These are phyloP conservation scores for Tricholomella constricta DNA, from an alignment of 768 basidiomycete genomes.

Conservation along the genomic window DNA sequence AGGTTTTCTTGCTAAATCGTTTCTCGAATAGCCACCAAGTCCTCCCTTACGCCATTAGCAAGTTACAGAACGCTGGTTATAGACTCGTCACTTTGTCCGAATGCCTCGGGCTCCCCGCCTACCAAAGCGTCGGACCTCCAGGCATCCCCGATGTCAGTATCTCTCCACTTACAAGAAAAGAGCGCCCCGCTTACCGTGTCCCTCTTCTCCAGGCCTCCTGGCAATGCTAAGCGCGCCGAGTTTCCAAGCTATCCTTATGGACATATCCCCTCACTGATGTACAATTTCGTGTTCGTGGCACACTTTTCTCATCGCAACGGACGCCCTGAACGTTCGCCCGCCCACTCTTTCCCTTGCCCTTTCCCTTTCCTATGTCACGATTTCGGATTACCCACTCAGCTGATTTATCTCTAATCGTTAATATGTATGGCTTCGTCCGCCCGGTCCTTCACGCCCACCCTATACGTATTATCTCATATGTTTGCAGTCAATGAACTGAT, in stretches of 20 bases:
- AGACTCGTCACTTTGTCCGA: constrained; percentile 43
- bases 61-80: constrained; percentile 39
- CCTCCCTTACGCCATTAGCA: constrained; percentile 38
- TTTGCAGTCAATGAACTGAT: too few species aligned
- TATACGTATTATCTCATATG: too few species aligned
- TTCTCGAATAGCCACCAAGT: constrained; percentile 32
- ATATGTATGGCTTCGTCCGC: too few species aligned
- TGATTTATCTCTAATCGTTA: background rate
- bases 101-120: constrained; percentile 39
- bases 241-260: background rate
- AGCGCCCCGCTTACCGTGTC: background rate
- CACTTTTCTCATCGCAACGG: too few species aligned
- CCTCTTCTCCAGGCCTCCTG: constrained; percentile 25
- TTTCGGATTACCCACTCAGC: too few species aligned
- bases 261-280: too few species aligned
- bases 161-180: background rate
- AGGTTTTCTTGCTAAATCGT: background rate
- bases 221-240: constrained; percentile 21
- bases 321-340: too few species aligned
- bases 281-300: too few species aligned
- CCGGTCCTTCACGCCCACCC: too few species aligned
- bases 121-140: constrained; percentile 33
- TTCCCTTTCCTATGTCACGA: background rate
- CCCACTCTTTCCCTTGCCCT: background rate
- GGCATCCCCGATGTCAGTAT: constrained; percentile 33